Base-by-base conservation (phyloP, 805 yeast species). In the Candida orba region DNA sequence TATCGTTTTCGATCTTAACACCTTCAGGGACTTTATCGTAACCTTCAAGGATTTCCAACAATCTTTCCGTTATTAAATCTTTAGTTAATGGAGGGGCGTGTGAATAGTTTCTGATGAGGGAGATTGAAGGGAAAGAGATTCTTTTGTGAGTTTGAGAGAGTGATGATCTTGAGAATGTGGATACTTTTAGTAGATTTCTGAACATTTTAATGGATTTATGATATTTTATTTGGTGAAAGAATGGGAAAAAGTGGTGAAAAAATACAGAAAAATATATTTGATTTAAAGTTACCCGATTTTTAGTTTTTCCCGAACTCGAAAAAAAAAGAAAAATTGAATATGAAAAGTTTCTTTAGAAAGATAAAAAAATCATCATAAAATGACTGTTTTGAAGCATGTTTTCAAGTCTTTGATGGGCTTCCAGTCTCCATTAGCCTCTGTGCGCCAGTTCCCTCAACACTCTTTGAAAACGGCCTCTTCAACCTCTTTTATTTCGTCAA, bases 41-140 rank as follows among this genome's bases (percentile, higher is more conserved):
- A 8, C 82, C 78, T 62, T 80, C 84, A 50, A 81, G 68, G 54
- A 81, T 64, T 56, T 80, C 85, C 43, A 78, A 57, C 43, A 81
- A 68, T 67, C 88, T 73, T 54, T 78, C 82, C 42, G 67, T 68
- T 43, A 82, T 77, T 33, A 75, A 60, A n/a, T 80, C 85, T 60
- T 73, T 76, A 36, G 84, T 76, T 53, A 81, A 68, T 27, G 73
- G 71, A 25, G 85, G 82, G 48, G 75, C 77, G 40, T 71, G 73
- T 31, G 84, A 78, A 62, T 80, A 80, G 38, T 53, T 57, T 59
- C 66, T 67, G 41, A 32, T n/a, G n/a, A 8, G 6, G 37, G 13
- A 12, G 33, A 13, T 8, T 6, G 20, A 3, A 15, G 37, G 15
- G 34, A 18, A 20, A 4, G 13, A 9, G 4, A n/a, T 9, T 10